These are phyloP conservation scores for Colletotrichum orbiculare DNA, from an alignment of 2,329 filamentous ascomycete genomes.

Conservation along the genomic window DNA sequence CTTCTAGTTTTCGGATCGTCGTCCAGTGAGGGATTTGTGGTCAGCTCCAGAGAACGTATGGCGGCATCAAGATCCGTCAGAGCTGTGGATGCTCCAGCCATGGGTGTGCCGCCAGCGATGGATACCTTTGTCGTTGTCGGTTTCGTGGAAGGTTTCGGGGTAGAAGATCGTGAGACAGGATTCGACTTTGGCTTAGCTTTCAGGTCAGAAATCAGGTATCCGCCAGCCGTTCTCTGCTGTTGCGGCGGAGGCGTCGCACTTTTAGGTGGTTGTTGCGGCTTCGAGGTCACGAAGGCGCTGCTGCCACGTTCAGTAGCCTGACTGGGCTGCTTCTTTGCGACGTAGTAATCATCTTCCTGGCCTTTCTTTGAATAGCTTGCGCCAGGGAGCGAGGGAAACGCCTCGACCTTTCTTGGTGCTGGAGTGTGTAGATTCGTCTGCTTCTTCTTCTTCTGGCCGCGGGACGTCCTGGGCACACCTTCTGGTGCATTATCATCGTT, in stretches of 20 bases:
- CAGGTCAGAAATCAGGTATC: conserved; percentile 84
- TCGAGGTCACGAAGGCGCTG: conserved; percentile 50
- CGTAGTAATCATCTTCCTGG: conserved; percentile 79
- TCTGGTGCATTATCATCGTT: conserved; percentile 43
- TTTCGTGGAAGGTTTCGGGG: conserved; percentile 59
- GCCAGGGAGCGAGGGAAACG: conserved; percentile 72
- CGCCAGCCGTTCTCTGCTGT: conserved; percentile 74
- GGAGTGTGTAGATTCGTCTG: conserved; percentile 72
- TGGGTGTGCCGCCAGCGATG: conserved; percentile 81
- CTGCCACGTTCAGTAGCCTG: conserved; percentile 51
- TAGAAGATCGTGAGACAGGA: conserved; percentile 63
- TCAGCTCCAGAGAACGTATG: conserved; percentile 89
- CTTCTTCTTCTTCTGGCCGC: conserved; percentile 65
- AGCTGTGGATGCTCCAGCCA: conserved; percentile 83
- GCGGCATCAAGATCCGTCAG: conserved; percentile 80
- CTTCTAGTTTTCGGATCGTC: conserved; percentile 69
- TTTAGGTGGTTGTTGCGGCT: conserved; percentile 40
- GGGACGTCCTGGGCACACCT: conserved; percentile 60
- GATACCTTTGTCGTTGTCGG: conserved; percentile 71
- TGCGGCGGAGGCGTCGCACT: conserved; percentile 37
- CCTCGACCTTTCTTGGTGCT: conserved; percentile 70
- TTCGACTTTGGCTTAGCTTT: conserved; percentile 69
- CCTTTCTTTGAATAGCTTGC: conserved; percentile 80
- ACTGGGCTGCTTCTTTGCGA: conserved; percentile 60
- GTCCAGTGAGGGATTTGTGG: conserved; percentile 82